Base-by-base conservation (phyloP, 192 early-diverging fungal species). In the Anaeromyces robustus region DNA sequence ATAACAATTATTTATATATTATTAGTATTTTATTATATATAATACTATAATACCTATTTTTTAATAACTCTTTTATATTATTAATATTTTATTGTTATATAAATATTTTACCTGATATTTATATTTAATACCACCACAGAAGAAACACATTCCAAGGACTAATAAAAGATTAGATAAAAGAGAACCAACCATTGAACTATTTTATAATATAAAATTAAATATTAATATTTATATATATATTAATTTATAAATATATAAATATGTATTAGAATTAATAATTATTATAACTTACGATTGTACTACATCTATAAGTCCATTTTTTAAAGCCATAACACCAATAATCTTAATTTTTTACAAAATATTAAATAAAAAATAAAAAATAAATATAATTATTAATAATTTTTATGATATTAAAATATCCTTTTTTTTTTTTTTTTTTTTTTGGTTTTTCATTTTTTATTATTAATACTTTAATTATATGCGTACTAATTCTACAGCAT, bases 131-230 rank as follows among this genome's bases (percentile, higher is more conserved):
- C 96, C 96, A 77, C 95, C 96, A 80, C 88, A 87, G 59, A 96
- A 87, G 88, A 96, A 97, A 80, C 93, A 94, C 81, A 94, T 87
- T 32, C 96, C 96, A 6, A 95, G 86, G 4, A 97, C 87, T 80
- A 96, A 86, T 28, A 96, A 84, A 77, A 97, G 80, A 85, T 96
- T 98, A 82, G 92, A 94, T 17, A 98, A 87, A 78, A 98, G 93
- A 13, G 94, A 96, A 52, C 97, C 97, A 1, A 97, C 84, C 79
- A 97, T 89, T 41, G 93, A 52, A 14, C 43, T 52, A 52, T 4
- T 22, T 22, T 52, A 52, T 52, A 14, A 22, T 52, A 22, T 22
- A 4, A 22, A 52, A 5, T 4, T 22, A 2, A 18, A 4, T 14
- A 22, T 22, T 14, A 14, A 14, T 14, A 7, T 41, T 14, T 32